Percentiles rank a stretch among this genome's conserved stretches.
Conservation (phyloP, 495 filamentous ascomycete genomes). For the Pseudevernia furfuracea region DNA sequence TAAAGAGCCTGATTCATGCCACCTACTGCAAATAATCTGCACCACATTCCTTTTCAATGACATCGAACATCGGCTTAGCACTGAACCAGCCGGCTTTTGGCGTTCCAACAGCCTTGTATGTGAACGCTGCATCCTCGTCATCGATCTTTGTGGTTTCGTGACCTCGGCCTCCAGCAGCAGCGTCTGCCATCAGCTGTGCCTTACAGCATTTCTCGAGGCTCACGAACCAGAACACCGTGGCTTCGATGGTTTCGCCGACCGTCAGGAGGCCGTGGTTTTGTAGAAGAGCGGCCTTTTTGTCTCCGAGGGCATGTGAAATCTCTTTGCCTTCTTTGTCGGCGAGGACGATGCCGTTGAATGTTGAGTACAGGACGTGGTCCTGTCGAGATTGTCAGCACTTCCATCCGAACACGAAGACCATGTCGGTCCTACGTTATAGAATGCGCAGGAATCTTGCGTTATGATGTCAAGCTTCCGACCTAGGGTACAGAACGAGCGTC, state of each 20-base stretch:
- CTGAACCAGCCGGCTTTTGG: slow-evolving; percentile 61
- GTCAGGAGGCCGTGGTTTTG: slow-evolving; percentile 62
- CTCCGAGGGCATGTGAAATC: slow-evolving; percentile 57
- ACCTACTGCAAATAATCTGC: slow-evolving; percentile 48
- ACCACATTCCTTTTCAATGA: slow-evolving; percentile 57
- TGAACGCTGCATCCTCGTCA: slow-evolving; percentile 59
- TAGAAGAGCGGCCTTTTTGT: slow-evolving; percentile 62
- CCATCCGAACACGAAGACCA: neutral
- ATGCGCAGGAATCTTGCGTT: slow-evolving; percentile 63
- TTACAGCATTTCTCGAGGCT: slow-evolving; percentile 69
- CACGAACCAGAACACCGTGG: slow-evolving; percentile 66
- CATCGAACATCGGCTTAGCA: slow-evolving; percentile 66
- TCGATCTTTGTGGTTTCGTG: slow-evolving; percentile 57
- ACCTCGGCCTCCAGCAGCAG: slow-evolving; percentile 59
- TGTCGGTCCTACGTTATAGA: slow-evolving; percentile 43
- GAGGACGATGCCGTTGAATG: slow-evolving; percentile 68
- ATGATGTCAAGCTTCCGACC: slow-evolving; percentile 63
- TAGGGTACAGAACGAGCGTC: slow-evolving; percentile 58
- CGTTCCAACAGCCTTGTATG: slow-evolving; percentile 58
- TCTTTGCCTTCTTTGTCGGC: slow-evolving; percentile 60
- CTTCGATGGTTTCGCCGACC: slow-evolving; percentile 50
- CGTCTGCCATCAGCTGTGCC: slow-evolving; percentile 68
- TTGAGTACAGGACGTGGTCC: slow-evolving; percentile 56
- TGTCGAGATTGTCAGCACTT: slow-evolving; percentile 24
- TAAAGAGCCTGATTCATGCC: neutral